These are phyloP conservation scores for Mycena filopes DNA, from an alignment of 768 basidiomycete species.

Conservation along the genomic window DNA sequence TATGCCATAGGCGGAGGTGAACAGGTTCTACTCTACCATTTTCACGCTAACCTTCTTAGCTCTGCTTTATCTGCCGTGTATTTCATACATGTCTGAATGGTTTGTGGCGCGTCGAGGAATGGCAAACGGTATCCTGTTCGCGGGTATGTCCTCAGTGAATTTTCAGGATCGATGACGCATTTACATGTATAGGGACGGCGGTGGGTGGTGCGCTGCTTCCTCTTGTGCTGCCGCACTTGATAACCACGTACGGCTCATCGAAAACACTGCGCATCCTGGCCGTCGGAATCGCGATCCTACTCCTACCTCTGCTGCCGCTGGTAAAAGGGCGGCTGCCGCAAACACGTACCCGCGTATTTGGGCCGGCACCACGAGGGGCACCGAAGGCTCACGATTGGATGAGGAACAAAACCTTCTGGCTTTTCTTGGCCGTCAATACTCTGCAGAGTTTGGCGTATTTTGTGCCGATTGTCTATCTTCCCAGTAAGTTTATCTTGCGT, in stretches of 20 bases:
- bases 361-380: conserved; percentile 13
- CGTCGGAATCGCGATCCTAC: conserved; percentile 26
- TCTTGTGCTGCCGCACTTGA: conserved; percentile 38
- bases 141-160: too few relatives aligned
- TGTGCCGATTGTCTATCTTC: conserved; percentile 41
- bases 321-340: conserved; percentile 39
- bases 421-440: conserved; percentile 38
- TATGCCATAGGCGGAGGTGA: conserved; percentile 42
- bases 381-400: conserved; percentile 28
- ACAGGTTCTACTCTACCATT: too few relatives aligned
- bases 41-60: conserved; percentile 14
- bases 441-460: conserved; percentile 41
- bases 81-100: conserved; percentile 46
- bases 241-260: conserved; percentile 35
- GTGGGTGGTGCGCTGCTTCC: conserved; percentile 43
- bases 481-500: conserved; percentile 25
- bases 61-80: conserved; percentile 39
- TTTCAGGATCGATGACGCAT: too few relatives aligned
- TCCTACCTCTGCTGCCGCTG: conserved; percentile 40
- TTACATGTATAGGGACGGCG: conserved; percentile 33
- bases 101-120: conserved; percentile 44
- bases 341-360: conserved; percentile 19
- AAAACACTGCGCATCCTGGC: conserved; percentile 40
- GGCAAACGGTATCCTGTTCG: conserved; percentile 45
- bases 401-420: conserved; percentile 31